Evolutionary conservation across 331 rosid species (phyloP).

Genomic region (Saraca asoca): DNA sequence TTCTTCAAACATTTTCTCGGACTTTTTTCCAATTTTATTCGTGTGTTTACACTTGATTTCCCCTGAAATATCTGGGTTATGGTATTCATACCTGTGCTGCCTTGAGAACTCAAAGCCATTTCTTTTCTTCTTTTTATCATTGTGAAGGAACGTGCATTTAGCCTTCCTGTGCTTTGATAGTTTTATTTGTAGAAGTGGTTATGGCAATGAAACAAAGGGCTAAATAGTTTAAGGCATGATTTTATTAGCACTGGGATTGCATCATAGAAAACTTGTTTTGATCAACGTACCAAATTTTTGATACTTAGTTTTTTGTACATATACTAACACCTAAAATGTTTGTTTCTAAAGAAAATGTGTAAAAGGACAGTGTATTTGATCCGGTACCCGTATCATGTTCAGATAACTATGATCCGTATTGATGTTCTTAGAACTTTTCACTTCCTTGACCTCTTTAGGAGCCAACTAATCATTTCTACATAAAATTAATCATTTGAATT

Average conservation of each 20-base stretch:
- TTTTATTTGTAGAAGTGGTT: not conserved
- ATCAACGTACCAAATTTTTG: no score
- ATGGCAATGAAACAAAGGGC: not conserved
- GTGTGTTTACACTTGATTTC: not conserved
- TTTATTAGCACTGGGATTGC: no score
- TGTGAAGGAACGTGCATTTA: not conserved
- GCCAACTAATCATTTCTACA: not conserved
- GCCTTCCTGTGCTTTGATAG: not conserved
- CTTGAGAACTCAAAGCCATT: constrained; percentile 19
- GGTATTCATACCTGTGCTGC: not conserved
- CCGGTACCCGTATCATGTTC: no score
- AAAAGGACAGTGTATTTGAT: no score
- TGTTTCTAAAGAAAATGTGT: no score
- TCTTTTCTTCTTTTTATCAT: not conserved
- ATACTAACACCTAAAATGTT: no score
- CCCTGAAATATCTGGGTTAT: not conserved
- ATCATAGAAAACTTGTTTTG: no score
- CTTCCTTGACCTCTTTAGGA: not conserved
- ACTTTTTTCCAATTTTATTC: not conserved
- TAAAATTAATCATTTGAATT: not conserved
- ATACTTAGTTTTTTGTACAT: no score
- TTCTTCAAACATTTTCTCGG: constrained; percentile 2
- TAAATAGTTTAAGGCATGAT: no score
- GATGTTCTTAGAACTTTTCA: not conserved
- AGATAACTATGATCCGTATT: no score